Evolutionary conservation across 2,329 filamentous ascomycete species (phyloP), one percentile per base, ranked within the genome.

Genomic region (Chaetomiaceae sp.): DNA sequence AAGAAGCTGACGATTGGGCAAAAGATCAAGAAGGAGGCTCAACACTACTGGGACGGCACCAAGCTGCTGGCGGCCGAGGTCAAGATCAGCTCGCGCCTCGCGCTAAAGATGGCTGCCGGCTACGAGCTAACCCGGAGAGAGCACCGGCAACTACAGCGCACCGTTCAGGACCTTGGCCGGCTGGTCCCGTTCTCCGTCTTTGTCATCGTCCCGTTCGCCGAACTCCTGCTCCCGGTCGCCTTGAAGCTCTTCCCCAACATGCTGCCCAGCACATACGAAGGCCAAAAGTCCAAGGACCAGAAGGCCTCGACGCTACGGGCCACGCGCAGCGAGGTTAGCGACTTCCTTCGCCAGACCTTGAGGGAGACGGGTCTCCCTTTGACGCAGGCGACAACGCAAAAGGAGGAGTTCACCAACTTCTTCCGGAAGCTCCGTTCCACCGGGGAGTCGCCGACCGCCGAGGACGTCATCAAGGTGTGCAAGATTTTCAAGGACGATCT

Each of bases 401-500:
- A 86, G 66, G 90, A 96, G 62, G 94, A 97, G 69, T 99, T 99
- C 64, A 81, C 87, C 56, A 89, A 92, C 65, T 99, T 99, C 74
- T 99, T 99, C 85, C 87, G 89, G 68, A 99, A 99, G 77, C 82
- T 97, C 58, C 81, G 94, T 49, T 85, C 89, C 16, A 96, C 92
- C 1, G 94, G 92, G 59, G 92, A 97, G 75, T 79, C 86, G 41
- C 94, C 94, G 1, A 94, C 89, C 4, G 81, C 85, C 49, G 81
- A 91, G 61, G 94, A 99, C 67, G 90, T 99, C 58, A 95, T 99
- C 77, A 96, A 94, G 73, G 92, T 99, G 58, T 97, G 94, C 84
- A 95, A 96, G 79, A 87, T 95, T 60, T 99, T 99, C 82, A 95
- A 94, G 71, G 94, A 99, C 68, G 94, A 99, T 70, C 69, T 99